Evolutionary conservation across 257 asterid genomes (phyloP).

Genomic region (Misopates orontium): DNA sequence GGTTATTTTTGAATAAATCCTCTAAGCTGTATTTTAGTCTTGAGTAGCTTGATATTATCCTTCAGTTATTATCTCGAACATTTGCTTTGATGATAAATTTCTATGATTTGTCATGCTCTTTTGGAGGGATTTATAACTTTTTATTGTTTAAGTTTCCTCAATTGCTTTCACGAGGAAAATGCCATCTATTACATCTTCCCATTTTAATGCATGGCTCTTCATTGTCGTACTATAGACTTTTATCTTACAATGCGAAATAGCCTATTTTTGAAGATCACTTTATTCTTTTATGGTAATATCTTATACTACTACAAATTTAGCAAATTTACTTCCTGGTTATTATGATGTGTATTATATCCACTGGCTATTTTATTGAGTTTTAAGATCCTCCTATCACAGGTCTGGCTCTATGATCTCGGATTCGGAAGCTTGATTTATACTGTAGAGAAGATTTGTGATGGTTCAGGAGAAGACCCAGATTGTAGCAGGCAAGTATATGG

Average conservation of each 20-base stretch:
- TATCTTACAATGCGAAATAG: neutral
- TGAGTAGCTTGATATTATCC: neutral
- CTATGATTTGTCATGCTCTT: neutral
- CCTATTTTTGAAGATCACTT: neutral
- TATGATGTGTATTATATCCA: neutral
- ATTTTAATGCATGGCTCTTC: neutral
- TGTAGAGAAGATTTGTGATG: slow-evolving; percentile 81
- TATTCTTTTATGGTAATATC: neutral
- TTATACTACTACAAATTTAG: neutral
- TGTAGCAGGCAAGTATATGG: slow-evolving; percentile 78
- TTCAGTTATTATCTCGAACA: neutral
- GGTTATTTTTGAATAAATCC: neutral
- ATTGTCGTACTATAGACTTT: neutral
- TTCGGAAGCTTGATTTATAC: slow-evolving; percentile 57
- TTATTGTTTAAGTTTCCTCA: too few relatives aligned
- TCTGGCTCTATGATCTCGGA: slow-evolving; percentile 67
- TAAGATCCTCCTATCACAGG: slow-evolving; percentile 50
- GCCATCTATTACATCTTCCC: too few relatives aligned
- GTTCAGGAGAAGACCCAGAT: slow-evolving; percentile 94
- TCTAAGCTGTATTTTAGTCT: neutral
- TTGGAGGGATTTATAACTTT: neutral
- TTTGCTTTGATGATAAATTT: neutral
- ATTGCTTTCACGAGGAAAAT: too few relatives aligned
- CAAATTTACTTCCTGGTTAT: neutral
- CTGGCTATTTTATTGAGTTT: slow-evolving; percentile 20